Evolutionary conservation across 306 rosid genomes (phyloP), one percentile per base, ranked within the genome.

Genomic region (Cotoneaster glaucophyllus): DNA sequence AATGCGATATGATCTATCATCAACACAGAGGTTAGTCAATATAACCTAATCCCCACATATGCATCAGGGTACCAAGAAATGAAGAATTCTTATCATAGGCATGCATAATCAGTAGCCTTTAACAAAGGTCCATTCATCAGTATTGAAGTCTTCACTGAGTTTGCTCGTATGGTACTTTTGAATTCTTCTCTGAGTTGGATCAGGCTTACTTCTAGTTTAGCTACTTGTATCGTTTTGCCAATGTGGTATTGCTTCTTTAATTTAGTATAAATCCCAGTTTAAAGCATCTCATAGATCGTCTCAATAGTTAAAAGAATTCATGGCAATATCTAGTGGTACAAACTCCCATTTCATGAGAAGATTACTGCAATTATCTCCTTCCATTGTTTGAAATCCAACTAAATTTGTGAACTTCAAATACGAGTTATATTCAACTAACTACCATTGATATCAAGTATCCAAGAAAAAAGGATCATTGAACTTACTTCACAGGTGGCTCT

Each of bases 401-500:
- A 32, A 43, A 74, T 24, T 5, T 53, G 21, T 15, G 11, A 52
- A 45, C 31, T 63, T 24, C 19, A 50, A 34, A 24, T 32, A 24
- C 41, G 61, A 69, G 52, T 37, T 8, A 25, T 10, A 69, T 41
- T 53, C 67, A 45, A 62, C 67, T 13, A 43, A 41, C 3, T 25
- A 68, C 44, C 74, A 34, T 32, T 39, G 3, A 50, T 22, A 25
- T 65, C 41, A 43, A 56, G 37, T 13, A 22, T 59, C 25, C 25
- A 80, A 70, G 43, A 28, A 59, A 17, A 43, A 58, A 26, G 7
- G 37, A 58, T 4, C 63, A 61, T 57, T 39, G 57, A 78, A 84
- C 98, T 87, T 77, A 95, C 98, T 95, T 95, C 9, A 88, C 93
- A 28, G 96, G 90, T 5, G 92, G 92, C 78, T 95, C 98, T n/a